Base-by-base conservation (phyloP, 495 filamentous ascomycete genomes). In the Aspergillus leporis region DNA sequence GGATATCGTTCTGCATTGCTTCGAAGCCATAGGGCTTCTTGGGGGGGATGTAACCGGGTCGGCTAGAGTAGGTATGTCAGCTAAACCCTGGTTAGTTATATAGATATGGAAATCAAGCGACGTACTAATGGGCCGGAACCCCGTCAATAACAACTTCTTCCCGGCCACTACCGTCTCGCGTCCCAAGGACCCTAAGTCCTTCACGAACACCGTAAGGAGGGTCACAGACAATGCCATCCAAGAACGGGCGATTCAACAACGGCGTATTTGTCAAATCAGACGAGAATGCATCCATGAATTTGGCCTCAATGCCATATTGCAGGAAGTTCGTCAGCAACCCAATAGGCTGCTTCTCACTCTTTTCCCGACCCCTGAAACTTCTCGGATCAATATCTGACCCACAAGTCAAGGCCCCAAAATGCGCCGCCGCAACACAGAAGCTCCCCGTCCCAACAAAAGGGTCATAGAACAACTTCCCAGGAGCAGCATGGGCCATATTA, bases 141-240 rank as follows among this genome's bases (percentile, higher is more conserved):
- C 91, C 91, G 75, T 92, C 83, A 51, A 87, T 82, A 23, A 88
- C 77, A 4, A 90, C 80, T 56, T 83, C 83, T 61, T 84, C 79
- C 54, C 79, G 80, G 0, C 78, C 74, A 36, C 79, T 78, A 53
- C 85, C 90, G 66, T 92, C 86, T 61, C 86, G 84, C 25, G 80
- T 84, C 2, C 94, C 94, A 16, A 99, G 75, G 4, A 98, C 92
- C 66, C 87, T 88, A 52, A 97, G 73, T 0, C 94, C 94, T 65
- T 99, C 94, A 12, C 94, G 83, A 16, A 99, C 91, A n/a, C 94
- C 94, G 67, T 99, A 99, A 0, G 94, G 94, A 16, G 94, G 94
- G 72, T 99, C 94, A 62, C 94, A 97, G n/a, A 97, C 74, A 59
- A 99, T 93, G 2, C 88, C 92, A 74, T 99, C 92, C 38, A 98